These are phyloP conservation scores for Sicyos edulis DNA, from an alignment of 306 rosid species.

Conservation along the genomic window DNA sequence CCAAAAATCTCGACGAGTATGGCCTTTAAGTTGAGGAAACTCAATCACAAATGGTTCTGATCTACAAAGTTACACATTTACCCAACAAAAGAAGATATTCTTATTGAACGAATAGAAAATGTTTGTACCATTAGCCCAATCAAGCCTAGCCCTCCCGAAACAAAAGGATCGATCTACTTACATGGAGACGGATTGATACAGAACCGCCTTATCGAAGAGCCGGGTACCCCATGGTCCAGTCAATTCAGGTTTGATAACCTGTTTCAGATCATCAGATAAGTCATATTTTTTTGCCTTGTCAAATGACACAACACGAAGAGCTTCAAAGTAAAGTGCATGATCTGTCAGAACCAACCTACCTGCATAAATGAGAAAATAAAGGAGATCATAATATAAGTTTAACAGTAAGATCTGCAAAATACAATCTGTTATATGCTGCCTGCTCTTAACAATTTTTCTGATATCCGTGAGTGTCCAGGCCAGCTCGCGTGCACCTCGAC, in stretches of 20 bases:
- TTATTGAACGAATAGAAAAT: background rate
- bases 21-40: slow-evolving; percentile 97
- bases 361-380: slow-evolving; percentile 39
- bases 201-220: slow-evolving; percentile 88
- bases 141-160: background rate
- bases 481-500: too few species aligned
- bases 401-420: background rate
- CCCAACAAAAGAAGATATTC: background rate
- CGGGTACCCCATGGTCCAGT: slow-evolving; percentile 99
- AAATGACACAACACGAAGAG: slow-evolving; percentile 76
- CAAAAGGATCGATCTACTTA: slow-evolving; percentile 35
- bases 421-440: background rate
- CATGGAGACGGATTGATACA: slow-evolving; percentile 68
- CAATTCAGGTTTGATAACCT: slow-evolving; percentile 87
- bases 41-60: slow-evolving; percentile 79
- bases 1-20: slow-evolving; percentile 95
- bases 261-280: slow-evolving; percentile 75
- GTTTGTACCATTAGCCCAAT: background rate
- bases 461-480: too few species aligned
- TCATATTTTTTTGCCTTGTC: slow-evolving; percentile 89
- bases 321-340: slow-evolving; percentile 92
- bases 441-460: background rate
- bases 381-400: slow-evolving; percentile 11
- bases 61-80: slow-evolving; percentile 43
- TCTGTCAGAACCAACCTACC: slow-evolving; percentile 88